These are phyloP conservation scores for Phycomyces nitens DNA, from an alignment of 192 early-diverging fungal species.

Conservation along the genomic window DNA sequence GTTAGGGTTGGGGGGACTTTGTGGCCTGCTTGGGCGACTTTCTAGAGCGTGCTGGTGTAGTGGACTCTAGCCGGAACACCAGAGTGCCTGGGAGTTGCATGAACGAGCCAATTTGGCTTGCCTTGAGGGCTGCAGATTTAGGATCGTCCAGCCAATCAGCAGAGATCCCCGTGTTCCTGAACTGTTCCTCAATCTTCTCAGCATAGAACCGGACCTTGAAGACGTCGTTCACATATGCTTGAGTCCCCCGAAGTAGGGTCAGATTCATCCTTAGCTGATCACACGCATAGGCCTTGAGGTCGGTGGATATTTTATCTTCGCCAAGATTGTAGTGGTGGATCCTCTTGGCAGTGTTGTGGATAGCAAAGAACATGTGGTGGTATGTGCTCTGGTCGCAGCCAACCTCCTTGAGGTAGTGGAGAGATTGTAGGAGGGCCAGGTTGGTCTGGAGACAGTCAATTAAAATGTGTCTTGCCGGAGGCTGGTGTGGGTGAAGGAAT, in stretches of 20 bases:
- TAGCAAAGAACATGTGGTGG: slow-evolving; percentile 34
- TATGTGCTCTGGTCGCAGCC: slow-evolving; percentile 30
- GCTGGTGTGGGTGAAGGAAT: slow-evolving; percentile 10
- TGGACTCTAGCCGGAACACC: background rate
- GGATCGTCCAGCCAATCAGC: background rate
- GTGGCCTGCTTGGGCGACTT: background rate
- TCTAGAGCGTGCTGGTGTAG: background rate
- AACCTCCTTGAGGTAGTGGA: slow-evolving; percentile 9
- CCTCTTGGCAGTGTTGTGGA: slow-evolving; percentile 20
- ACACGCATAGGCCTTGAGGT: slow-evolving; percentile 6
- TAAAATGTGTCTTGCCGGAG: background rate
- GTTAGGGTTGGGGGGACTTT: background rate
- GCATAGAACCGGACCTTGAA: slow-evolving; percentile 27
- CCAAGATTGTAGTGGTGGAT: slow-evolving; percentile 11
- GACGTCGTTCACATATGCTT: slow-evolving; percentile 20
- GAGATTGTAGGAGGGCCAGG: slow-evolving; percentile 6
- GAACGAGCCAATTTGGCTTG: background rate
- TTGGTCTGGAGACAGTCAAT: slow-evolving; percentile 14
- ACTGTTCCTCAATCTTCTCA: slow-evolving; percentile 22
- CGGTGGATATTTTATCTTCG: background rate
- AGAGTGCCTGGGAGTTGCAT: background rate
- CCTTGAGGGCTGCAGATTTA: background rate
- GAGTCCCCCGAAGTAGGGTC: slow-evolving; percentile 1
- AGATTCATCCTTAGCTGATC: slow-evolving; percentile 19
- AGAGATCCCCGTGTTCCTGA: background rate